Evolutionary conservation across 345 rosid species (phyloP), one percentile per base, ranked within the genome.

Genomic region (Excoecaria cochinchinensis): DNA sequence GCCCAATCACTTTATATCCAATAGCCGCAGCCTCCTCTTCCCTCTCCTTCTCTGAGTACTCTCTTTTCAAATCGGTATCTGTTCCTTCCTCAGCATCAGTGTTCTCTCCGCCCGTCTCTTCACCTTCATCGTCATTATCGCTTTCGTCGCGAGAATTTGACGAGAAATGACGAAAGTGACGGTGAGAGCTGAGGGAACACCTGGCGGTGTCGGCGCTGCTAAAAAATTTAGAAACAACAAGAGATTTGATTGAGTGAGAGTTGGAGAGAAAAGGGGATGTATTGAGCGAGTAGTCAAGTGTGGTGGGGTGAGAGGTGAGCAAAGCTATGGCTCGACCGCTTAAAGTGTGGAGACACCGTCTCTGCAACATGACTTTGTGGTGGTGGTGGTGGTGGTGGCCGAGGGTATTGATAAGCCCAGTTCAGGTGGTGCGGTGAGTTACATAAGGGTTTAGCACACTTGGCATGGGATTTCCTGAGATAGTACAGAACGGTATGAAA

Each of bases 1-100:
- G 92, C 8, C 94, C 98, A 44, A 86, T 60, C 53, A 92, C 97
- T 66, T 84, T 85, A 78, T 96, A 96, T 36, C 99, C 99, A 8
- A 96, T 90, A 46, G 84, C 94, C 1, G 89, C 89, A 31, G 97
- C 98, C 83, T 85, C 97, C 11, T 80, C 89, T 65, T 85, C 92
- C 83, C 78, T 90, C 92, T 92, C 97, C 83, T 87, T 89, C 36
- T 84, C 72, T 55, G 97, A 59, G 68, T 88, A 91, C 55, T 86
- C 89, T 74, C 92, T 86, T 55, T 60, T 79, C 73, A 74, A 71
- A 46, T 4, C 51, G 17, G 71, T 40, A 15, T n/a, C 56, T 16
- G 40, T 17, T 24, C 3, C 60, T 15, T 40, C 70, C 48, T 14
- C 57, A 0, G 47, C 65, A 25, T 70, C 65, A 4, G 24, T 61